Evolutionary conservation across 1,284 basidiomycete species (phyloP), one percentile per base, ranked within the genome.

Genomic region (Papiliotrema fonsecae): DNA sequence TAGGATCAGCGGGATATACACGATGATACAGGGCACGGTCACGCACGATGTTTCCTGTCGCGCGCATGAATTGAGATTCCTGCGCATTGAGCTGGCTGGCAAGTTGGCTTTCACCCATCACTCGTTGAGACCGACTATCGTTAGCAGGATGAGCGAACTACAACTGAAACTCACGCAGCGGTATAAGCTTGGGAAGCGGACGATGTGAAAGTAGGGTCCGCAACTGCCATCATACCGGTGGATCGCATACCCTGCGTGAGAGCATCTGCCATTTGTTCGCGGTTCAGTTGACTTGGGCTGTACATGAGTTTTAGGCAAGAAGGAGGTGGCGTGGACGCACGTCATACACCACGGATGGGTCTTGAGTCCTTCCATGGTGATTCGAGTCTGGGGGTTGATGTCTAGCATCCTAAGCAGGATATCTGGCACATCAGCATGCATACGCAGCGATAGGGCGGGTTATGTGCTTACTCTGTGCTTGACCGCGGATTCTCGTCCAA

Each of bases 311-410:
- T n/a, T n/a, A n/a, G n/a, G n/a, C n/a, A n/a, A n/a, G n/a, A n/a
- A n/a, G n/a, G n/a, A n/a, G n/a, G n/a, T n/a, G n/a, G n/a, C n/a
- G n/a, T n/a, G n/a, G 6, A 61, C 76, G 49, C 68, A 85, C 87
- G 82, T 81, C 55, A 78, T 79, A 61, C 82, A 83, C 93, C 93
- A 97, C 0, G 83, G 82, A 69, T 94, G 87, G 5, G 74, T 62
- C 51, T 79, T 78, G 16, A 90, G 80, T 31, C 88, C 83, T 1
- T 76, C 62, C 22, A 97, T 78, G 0, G 82, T 86, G 67, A 88
- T 78, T 6, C 94, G 79, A 48, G 81, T 70, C 4, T 74, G 69
- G 0, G 93, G 84, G 55, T 92, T 80, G 14, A 93, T 71, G 3
- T 83, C 81, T 34, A 97, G 76, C 70, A 96, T 80, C 4, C 83